Evolutionary conservation across 768 basidiomycete genomes (phyloP), one percentile per base, ranked within the genome.

Genomic region (Lepiota venenata): DNA sequence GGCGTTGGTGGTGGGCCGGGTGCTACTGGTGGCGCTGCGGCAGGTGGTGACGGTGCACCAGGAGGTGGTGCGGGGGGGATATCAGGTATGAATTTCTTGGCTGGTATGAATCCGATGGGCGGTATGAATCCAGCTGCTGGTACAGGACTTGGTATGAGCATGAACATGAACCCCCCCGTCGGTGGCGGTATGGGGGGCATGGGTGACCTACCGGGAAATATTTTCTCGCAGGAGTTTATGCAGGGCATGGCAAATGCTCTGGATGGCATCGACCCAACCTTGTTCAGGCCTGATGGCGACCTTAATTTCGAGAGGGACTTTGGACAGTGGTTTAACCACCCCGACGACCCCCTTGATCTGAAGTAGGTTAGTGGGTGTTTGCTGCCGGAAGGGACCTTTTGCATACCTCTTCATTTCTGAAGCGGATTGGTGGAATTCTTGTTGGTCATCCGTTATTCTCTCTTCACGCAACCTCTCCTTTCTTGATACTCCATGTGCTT

Each of bases 301-400:
- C 68, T 87, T 63, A 82, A 85, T 62, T 87, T 87, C 59, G 87
- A 87, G 66, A 73, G 84, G 62, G 87, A 87, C 61, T 88, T 88
- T 67, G 82, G 84, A 52, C 83, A 86, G 61, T 88, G 86, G 86
- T 87, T 89, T 60, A 84, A 83, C 63, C 52, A 54, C 12, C 78
- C 77, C 5, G 79, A 84, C 50, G 79, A 79, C 42, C 66, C 68
- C 36, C 56, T 74, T 61, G 74, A 74, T 50, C 54, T 69, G 64
- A 69, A 68, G 57, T 69, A 63, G 66, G 56, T 25, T 53, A 52
- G 44, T 44, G 54, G 42, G 52, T 21, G 54, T 20, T 35, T 40
- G 48, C 35, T 18, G 54, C 52, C 12, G 47, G 46, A 36, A 36
- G 38, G 42, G 48, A 15, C n/a, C 16, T 36, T 44, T 47, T 46